Percentiles rank a stretch among this genome's conserved stretches.
These are phyloP conservation scores for Medakamo hakoo DNA, from an alignment of 139 green algal genomes.

Conservation along the genomic window DNA sequence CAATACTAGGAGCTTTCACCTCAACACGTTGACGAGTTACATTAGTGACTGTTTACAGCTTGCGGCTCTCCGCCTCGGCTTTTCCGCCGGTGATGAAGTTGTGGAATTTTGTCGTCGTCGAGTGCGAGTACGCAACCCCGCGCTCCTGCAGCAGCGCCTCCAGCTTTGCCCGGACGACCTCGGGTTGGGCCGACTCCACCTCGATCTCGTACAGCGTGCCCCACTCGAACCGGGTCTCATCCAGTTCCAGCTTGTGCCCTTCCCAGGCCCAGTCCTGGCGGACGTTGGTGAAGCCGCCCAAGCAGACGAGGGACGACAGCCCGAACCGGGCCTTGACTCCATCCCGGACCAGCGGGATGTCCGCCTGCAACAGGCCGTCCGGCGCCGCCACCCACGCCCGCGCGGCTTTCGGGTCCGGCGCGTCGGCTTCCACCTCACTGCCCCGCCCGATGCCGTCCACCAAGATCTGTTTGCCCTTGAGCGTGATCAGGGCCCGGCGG, in stretches of 20 bases:
- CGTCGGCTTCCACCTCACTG: conserved; percentile 57
- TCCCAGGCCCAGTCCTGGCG: conserved; percentile 59
- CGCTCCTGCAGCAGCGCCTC: conserved; percentile 39
- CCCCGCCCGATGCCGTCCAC: conserved; percentile 58
- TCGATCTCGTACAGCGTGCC: conserved; percentile 82
- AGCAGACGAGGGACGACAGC: conserved; percentile 35
- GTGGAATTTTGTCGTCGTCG: conserved; percentile 64
- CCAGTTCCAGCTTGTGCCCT: conserved; percentile 69
- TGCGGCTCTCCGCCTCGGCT: too few relatives aligned
- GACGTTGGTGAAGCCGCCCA: conserved; percentile 84
- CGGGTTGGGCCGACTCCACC: conserved; percentile 66
- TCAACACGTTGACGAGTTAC: background rate
- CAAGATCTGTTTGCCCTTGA: conserved; percentile 71
- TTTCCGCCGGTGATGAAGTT: conserved; percentile 52
- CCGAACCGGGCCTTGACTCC: conserved; percentile 14
- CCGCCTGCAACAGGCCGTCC: conserved; percentile 28
- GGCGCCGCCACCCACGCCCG: conserved; percentile 40
- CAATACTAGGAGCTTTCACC: background rate
- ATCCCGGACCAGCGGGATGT: conserved; percentile 14
- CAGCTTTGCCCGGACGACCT: conserved; percentile 44
- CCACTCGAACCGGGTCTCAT: conserved; percentile 71
- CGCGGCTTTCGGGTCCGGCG: conserved; percentile 24
- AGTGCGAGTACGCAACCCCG: conserved; percentile 48
- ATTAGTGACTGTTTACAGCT: background rate
- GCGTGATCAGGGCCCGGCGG: conserved; percentile 59